Base-by-base conservation (phyloP, 345 rosid species). In the Acer saccharum region DNA sequence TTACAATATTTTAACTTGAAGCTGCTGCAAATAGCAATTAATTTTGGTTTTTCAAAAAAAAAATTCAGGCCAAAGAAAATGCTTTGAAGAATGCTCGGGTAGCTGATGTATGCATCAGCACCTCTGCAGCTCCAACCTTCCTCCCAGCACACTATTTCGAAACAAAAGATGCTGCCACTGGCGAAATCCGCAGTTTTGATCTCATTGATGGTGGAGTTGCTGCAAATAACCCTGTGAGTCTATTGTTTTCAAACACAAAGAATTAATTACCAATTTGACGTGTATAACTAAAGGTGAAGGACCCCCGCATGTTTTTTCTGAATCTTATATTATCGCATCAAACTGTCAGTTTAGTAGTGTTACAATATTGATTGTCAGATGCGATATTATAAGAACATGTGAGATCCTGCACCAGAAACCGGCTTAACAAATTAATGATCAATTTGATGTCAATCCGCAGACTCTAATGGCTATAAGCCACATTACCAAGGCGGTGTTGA, bases 151-250 rank as follows among this genome's bases (percentile, higher is more conserved):
- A 83, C 73, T 32, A 57, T 44, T 80, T 80, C 52, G 41, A 73
- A 32, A 78, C 39, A 20, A 62, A 72, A 48, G 79, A 83, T 48
- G 21, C 14, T 18, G 75, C 17, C 14, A 29, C 39, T 1, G 71
- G 77, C 20, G 14, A 29, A 4, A 71, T 14, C 18, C 71, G 41
- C 12, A 55, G 23, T 20, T 80, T 74, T 41, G 58, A 80, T 43
- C 86, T 83, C 2, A 7, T 80, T 63, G 86, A 80, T 44, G 86
- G 86, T 18, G 84, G 72, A 11, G 80, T 83, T 20, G 81, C 77
- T 0, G 84, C 82, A 12, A 80, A 78, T 65, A 83, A 83, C 41
- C 83, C 84, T n/a, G 50, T 46, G 50, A 46, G 50, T 35, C 39
- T 3, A 5, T 35, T 35, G 39, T 35, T 35, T 35, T 35, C 39